phyloP scores from a whole-genome alignment of 139 green algal species.

The Tetraselmis striata region DNA sequence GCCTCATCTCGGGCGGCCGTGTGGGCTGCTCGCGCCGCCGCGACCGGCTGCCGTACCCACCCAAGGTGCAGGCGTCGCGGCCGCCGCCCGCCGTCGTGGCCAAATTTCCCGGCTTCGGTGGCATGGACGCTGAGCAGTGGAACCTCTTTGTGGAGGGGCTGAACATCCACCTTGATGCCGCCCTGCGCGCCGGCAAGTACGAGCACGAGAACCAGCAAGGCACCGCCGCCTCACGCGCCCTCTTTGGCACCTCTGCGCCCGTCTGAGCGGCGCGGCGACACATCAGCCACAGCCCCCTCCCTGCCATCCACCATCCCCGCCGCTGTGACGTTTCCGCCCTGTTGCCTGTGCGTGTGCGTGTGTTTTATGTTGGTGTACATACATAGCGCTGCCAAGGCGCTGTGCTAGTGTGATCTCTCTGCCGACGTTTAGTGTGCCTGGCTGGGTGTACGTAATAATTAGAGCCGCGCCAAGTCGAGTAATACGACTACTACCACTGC shows the following conservation, averaged over 20 bases:
- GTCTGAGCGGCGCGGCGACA: too few species aligned
- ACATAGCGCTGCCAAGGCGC: too few species aligned
- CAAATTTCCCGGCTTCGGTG: not conserved
- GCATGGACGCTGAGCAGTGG: slow-evolving; percentile 4
- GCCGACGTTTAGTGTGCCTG: too few species aligned
- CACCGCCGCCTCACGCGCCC: not conserved
- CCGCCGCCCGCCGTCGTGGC: not conserved
- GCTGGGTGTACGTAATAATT: too few species aligned
- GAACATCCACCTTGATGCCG: not conserved
- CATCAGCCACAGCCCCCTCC: not conserved
- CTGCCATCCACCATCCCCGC: not conserved
- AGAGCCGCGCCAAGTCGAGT: too few species aligned
- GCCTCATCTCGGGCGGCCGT: not conserved
- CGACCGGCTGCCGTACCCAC: not conserved
- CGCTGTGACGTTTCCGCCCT: too few species aligned
- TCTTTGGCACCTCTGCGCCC: slow-evolving; percentile 6
- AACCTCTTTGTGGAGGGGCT: slow-evolving; percentile 1
- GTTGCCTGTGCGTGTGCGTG: too few species aligned
- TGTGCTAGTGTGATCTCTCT: too few species aligned
- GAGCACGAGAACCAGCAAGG: not conserved
- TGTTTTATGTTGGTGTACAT: too few species aligned
- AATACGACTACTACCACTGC: too few species aligned
- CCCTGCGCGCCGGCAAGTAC: not conserved
- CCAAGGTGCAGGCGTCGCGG: not conserved
- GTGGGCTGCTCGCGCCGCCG: not conserved